These are phyloP conservation scores for Fusarium foetens DNA, from an alignment of 2,329 filamentous ascomycete species.

Conservation along the genomic window DNA sequence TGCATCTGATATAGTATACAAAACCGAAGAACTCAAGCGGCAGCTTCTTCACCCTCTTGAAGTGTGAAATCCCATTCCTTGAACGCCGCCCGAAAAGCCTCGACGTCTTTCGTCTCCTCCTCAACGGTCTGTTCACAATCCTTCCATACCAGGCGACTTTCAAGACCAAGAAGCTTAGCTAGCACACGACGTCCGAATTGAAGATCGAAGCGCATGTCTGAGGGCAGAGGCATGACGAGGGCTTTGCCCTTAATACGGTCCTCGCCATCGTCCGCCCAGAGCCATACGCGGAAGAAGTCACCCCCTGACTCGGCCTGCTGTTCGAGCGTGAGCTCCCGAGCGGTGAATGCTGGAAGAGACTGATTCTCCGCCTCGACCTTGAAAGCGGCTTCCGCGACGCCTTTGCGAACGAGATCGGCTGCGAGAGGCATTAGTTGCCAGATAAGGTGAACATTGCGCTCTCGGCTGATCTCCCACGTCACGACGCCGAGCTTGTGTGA, in stretches of 20 bases:
- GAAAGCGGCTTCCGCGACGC: conserved; percentile 88
- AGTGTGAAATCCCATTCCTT: conserved; percentile 86
- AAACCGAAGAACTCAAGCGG: conserved; percentile 11
- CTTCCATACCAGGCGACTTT: conserved; percentile 84
- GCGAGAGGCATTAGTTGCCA: conserved; percentile 92
- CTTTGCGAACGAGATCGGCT: conserved; percentile 71
- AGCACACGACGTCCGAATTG: conserved; percentile 90
- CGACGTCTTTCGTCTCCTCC: conserved; percentile 83
- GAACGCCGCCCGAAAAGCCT: conserved; percentile 83
- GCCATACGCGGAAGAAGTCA: conserved; percentile 85
- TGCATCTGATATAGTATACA: conserved; percentile 16
- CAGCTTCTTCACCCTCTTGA: conserved; percentile 21
- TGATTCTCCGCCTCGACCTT: conserved; percentile 85
- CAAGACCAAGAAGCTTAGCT: conserved; percentile 85
- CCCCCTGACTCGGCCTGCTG: conserved; percentile 59
- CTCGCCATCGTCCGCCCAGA: conserved; percentile 72
- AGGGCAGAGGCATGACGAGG: conserved; percentile 77
- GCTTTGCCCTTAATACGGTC: conserved; percentile 68
- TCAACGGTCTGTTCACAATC: conserved; percentile 80
- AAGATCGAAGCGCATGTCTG: conserved; percentile 82
- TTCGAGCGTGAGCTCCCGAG: conserved; percentile 60
- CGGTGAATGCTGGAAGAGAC: conserved; percentile 62
- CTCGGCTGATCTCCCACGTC: conserved; percentile 91
- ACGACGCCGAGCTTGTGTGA: conserved; percentile 77
- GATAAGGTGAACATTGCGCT: conserved; percentile 84